Evolutionary conservation across 192 early-diverging fungal species (phyloP).

Genomic region (Piromyces sp.): DNA sequence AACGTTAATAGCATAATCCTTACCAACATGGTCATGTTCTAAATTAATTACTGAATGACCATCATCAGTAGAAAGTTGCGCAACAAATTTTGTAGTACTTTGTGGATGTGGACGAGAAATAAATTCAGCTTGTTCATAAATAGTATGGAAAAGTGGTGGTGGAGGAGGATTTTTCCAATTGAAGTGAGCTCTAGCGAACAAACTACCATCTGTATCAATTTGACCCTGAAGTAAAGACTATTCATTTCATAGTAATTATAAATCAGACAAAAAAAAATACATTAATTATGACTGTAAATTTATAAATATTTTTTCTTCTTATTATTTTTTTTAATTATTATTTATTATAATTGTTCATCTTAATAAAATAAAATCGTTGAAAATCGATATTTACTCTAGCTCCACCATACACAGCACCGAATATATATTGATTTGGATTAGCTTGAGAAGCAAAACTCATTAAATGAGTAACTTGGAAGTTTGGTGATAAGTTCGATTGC

Average conservation of each 20-base stretch:
- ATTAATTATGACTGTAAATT: too few relatives aligned
- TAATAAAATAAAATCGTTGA: neutral
- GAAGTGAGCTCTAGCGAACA: slow-evolving; percentile 68
- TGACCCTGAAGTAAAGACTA: slow-evolving; percentile 80
- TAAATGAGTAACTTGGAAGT: slow-evolving; percentile 86
- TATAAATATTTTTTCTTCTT: too few relatives aligned
- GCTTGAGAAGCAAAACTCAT: slow-evolving; percentile 43
- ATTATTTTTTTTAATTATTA: too few relatives aligned
- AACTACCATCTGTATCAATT: slow-evolving; percentile 77
- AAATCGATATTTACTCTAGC: neutral
- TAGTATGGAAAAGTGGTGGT: slow-evolving; percentile 10
- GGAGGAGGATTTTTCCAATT: slow-evolving; percentile 42
- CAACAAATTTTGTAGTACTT: slow-evolving; percentile 11
- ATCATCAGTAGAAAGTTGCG: slow-evolving; percentile 42
- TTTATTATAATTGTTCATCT: neutral
- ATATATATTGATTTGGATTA: slow-evolving; percentile 76
- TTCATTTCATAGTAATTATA: too few relatives aligned
- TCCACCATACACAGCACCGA: slow-evolving; percentile 68
- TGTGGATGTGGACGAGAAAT: slow-evolving; percentile 8
- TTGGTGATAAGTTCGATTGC: slow-evolving; percentile 75
- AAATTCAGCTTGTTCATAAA: neutral
- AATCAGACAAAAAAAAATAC: too few relatives aligned
- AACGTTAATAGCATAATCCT: slow-evolving; percentile 71
- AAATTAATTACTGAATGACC: slow-evolving; percentile 80
- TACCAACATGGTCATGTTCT: slow-evolving; percentile 82